phyloP scores from a whole-genome alignment of 345 rosid species.

The Euphorbia tirucalli region DNA sequence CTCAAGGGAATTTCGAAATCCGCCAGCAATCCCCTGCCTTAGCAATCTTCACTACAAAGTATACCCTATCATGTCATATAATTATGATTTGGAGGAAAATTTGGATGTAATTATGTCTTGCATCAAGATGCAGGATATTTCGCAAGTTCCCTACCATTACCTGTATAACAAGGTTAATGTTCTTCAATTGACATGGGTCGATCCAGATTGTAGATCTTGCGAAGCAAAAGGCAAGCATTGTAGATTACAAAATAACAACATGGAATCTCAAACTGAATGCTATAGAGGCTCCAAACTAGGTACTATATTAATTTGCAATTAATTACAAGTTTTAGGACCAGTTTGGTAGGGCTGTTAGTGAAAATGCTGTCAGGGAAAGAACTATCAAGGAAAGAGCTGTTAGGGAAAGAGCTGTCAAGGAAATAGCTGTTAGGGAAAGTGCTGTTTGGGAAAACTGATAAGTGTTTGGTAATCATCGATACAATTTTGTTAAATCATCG shows the following conservation, averaged over 20 bases:
- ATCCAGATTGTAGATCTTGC: conserved; percentile 1
- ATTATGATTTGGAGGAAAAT: too few relatives aligned
- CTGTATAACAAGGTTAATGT: not conserved
- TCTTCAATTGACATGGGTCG: not conserved
- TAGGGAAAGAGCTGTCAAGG: too few relatives aligned
- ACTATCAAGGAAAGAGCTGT: too few relatives aligned
- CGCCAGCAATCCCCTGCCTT: not conserved
- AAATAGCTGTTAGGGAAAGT: too few relatives aligned
- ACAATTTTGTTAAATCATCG: too few relatives aligned
- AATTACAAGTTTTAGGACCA: too few relatives aligned
- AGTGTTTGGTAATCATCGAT: too few relatives aligned
- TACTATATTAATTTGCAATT: not conserved
- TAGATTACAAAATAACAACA: not conserved
- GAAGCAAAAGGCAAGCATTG: conserved; percentile 3
- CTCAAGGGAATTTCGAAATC: too few relatives aligned
- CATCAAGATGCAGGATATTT: not conserved
- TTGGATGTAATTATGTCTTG: not conserved
- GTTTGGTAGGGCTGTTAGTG: too few relatives aligned
- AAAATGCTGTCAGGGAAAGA: too few relatives aligned
- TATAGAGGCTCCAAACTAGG: not conserved
- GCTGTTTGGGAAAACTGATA: too few relatives aligned
- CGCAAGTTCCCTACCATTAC: not conserved
- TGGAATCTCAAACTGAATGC: not conserved
- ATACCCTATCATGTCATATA: too few relatives aligned
- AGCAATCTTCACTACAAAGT: not conserved